Percentiles rank a stretch among this genome's conserved stretches.
Conservation (phyloP, 2,329 filamentous ascomycete genomes). For the Cordyceps farinosa region DNA sequence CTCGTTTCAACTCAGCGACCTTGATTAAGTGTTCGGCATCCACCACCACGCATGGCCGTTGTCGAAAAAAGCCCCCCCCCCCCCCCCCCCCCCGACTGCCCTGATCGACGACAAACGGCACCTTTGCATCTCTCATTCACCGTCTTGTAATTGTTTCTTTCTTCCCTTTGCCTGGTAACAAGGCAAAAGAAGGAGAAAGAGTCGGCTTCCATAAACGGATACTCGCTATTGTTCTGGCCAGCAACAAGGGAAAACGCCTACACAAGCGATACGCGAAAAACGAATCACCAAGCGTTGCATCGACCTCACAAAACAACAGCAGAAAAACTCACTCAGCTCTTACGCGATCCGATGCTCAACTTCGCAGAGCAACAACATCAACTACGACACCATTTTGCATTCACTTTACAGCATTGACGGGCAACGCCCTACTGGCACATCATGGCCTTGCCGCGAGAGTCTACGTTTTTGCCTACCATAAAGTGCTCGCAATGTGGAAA, state of each 20-base stretch:
- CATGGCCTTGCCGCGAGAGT: constrained; percentile 56
- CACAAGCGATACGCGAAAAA: background rate
- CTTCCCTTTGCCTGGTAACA: background rate
- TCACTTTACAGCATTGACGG: background rate
- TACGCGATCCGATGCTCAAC: background rate
- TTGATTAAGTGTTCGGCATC: background rate
- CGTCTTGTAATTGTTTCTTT: too few species aligned
- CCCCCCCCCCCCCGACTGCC: background rate
- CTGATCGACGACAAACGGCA: background rate
- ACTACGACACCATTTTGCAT: background rate
- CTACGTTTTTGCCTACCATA: constrained; percentile 73
- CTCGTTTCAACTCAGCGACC: constrained; percentile 6
- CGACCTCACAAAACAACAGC: background rate
- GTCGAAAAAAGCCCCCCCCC: background rate
- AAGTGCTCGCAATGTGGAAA: constrained; percentile 79
- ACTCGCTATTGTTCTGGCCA: background rate
- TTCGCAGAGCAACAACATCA: background rate
- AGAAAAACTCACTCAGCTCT: background rate
- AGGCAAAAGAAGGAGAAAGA: background rate
- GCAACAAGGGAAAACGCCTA: background rate
- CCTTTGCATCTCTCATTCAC: background rate
- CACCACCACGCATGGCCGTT: background rate
- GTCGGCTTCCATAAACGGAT: background rate
- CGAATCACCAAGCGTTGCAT: background rate
- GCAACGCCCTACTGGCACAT: constrained; percentile 7